phyloP scores from a whole-genome alignment of 495 filamentous ascomycete genomes.

The Penicillium fimorum region DNA sequence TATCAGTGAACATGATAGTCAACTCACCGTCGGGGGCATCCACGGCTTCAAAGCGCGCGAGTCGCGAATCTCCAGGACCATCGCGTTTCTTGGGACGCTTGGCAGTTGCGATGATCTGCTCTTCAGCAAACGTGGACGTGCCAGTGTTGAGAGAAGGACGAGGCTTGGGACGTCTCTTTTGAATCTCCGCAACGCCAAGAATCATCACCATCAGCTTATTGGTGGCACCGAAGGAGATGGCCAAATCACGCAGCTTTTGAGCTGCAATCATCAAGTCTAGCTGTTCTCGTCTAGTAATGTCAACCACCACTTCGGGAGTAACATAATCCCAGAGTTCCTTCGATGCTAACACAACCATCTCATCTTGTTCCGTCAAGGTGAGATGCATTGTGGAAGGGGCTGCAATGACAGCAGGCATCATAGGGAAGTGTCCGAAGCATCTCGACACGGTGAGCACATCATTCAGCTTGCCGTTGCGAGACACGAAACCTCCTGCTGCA shows the following conservation, averaged over 20 bases:
- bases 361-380: conserved; percentile 83
- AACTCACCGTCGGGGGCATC: conserved; percentile 86
- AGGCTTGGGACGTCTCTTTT: conserved; percentile 72
- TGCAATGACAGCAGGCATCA: conserved; percentile 91
- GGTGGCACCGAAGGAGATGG: conserved; percentile 88
- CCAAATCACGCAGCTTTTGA: conserved; percentile 90
- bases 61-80: conserved; percentile 71
- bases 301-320: conserved; percentile 82
- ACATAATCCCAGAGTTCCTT: conserved; percentile 94
- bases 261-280: conserved; percentile 93
- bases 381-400: conserved; percentile 80
- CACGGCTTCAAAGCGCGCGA: conserved; percentile 85
- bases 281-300: conserved; percentile 80
- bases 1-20: conserved; percentile 96
- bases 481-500: conserved; percentile 93
- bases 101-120: conserved; percentile 61
- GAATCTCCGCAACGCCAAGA: conserved; percentile 85
- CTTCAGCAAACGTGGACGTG: conserved; percentile 68
- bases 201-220: conserved; percentile 99
- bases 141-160: conserved; percentile 77
- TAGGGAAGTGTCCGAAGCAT: conserved; percentile 89
- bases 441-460: conserved; percentile 87
- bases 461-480: conserved; percentile 88
- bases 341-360: conserved; percentile 88
- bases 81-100: conserved; percentile 66